These are phyloP conservation scores for Penicillium tannophilum DNA, from an alignment of 495 filamentous ascomycete genomes.

Conservation along the genomic window DNA sequence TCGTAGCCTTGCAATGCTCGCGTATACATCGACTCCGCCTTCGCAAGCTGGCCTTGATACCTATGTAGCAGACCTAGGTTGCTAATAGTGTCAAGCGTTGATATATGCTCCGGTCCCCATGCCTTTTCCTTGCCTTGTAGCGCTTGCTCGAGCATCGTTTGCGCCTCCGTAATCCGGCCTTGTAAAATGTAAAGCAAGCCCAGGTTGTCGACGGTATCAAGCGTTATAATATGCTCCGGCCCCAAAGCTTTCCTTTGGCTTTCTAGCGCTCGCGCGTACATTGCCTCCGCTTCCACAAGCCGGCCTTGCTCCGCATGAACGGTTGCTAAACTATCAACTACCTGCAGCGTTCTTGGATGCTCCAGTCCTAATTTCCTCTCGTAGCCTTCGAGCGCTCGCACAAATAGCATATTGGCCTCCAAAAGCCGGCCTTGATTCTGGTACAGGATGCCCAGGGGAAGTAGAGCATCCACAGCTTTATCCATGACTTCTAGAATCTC, in stretches of 20 bases:
- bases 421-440: neutral
- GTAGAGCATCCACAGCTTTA: neutral
- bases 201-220: too few relatives aligned
- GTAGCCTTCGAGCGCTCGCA: neutral
- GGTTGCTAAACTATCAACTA: neutral
- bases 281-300: neutral
- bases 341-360: conserved; percentile 1
- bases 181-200: too few relatives aligned
- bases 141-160: conserved; percentile 18
- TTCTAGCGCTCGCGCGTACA: neutral
- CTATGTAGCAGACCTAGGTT: too few relatives aligned
- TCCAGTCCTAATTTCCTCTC: neutral
- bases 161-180: too few relatives aligned
- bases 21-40: too few relatives aligned
- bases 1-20: too few relatives aligned
- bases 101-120: neutral
- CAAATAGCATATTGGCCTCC: neutral
- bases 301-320: neutral
- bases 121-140: conserved; percentile 15
- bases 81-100: too few relatives aligned
- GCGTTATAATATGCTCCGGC: neutral
- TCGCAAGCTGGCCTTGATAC: too few relatives aligned
- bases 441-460: neutral
- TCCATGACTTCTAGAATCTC: conserved; percentile 8
- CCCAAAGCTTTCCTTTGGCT: neutral